Conservation (phyloP, 1,284 basidiomycete species). For the Apiotrichum laibachii region DNA sequence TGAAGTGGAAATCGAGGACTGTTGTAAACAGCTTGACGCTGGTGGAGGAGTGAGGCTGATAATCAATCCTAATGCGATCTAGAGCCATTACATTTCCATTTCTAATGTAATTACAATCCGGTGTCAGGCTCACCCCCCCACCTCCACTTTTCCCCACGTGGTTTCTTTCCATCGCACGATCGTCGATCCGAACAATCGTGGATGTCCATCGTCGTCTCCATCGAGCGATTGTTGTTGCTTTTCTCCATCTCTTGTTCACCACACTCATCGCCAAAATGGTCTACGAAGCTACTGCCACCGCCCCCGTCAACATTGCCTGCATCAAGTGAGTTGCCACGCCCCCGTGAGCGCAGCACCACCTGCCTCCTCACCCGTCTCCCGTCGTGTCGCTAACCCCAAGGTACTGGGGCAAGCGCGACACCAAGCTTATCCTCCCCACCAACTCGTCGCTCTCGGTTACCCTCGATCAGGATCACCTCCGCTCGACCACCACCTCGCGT, state of each 20-base stretch:
- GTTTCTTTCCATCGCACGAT: background rate
- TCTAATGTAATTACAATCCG: too few species aligned
- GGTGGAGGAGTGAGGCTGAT: background rate
- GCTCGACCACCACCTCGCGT: slow-evolving; percentile 88
- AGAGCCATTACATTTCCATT: too few species aligned
- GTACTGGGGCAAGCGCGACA: slow-evolving; percentile 99
- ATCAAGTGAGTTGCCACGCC: slow-evolving; percentile 68
- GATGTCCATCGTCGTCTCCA: too few species aligned
- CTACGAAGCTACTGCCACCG: slow-evolving; percentile 84
- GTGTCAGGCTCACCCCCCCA: too few species aligned
- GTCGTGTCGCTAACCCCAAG: slow-evolving; percentile 52
- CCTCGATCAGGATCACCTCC: slow-evolving; percentile 91
- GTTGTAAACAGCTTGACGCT: too few species aligned
- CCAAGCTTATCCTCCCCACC: slow-evolving; percentile 89
- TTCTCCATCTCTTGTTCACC: background rate
- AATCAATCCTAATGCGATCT: too few species aligned
- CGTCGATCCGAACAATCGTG: too few species aligned
- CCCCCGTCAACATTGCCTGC: slow-evolving; percentile 93
- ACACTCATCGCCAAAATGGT: slow-evolving; percentile 43
- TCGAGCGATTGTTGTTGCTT: background rate
- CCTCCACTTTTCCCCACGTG: too few species aligned
- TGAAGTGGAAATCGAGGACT: background rate
- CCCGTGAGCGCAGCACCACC: too few species aligned
- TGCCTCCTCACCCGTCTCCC: background rate
- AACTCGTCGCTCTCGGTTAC: slow-evolving; percentile 98